Evolutionary conservation across 495 filamentous ascomycete species (phyloP), one percentile per base, ranked within the genome.

Genomic region (Daldinia childiae): DNA sequence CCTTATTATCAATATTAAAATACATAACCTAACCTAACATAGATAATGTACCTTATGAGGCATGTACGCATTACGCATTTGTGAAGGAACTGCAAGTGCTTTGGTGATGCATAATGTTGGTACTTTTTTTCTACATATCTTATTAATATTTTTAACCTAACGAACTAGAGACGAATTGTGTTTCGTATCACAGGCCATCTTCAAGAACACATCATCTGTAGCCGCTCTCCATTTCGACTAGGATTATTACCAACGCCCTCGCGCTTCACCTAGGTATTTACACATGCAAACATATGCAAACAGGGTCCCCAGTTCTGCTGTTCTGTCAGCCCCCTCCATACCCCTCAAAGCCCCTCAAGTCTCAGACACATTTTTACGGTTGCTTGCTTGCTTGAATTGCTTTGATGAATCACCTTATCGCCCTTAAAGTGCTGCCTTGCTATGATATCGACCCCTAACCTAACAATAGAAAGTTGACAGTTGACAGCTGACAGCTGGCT

Each of bases 131-230:
- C n/a, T n/a, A n/a, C n/a, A 2, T 14, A 9, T 30, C 38, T 24
- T 63, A 38, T 27, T 15, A 43, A 34, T 63, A 48, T 50, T 36
- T 38, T 24, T 67, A 45, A 51, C 51, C 34, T 67, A 45, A 51
- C 34, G 57, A 50, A 60, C 38, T 41, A n/a, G 21, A 29, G 14
- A 54, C 43, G 59, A 52, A 62, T 51, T 34, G 41, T 12, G 34
- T 55, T 64, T 64, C 50, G 50, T 48, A 54, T 54, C 50, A 54
- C 58, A 19, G 15, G 11, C 30, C 38, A 36, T 27, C 39, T 30
- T 60, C 54, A 34, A 27, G 9, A 30, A 66, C 69, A 41, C 57
- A 56, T 54, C 50, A 71, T 43, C 39, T 62, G 26, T 57, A 21
- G 19, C 56, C 38, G 15, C 39, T 39, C 27, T 39, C 32, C 39